These are phyloP conservation scores for Angomonas desouzai DNA, from an alignment of 208 protist species.

Conservation along the genomic window DNA sequence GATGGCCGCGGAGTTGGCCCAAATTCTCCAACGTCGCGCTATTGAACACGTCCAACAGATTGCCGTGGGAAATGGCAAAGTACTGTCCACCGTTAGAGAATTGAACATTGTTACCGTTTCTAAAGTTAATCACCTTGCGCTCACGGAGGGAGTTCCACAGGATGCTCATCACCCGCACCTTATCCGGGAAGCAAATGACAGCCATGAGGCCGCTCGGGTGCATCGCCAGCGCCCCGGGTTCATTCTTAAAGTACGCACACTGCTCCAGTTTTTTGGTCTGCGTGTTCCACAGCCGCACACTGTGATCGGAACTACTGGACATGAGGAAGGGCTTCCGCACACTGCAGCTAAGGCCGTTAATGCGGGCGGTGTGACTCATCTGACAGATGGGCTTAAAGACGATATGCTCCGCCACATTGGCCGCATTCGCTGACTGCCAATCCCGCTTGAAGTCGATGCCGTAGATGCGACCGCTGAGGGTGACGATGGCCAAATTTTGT, in stretches of 20 bases:
- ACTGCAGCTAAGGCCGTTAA: conserved; percentile 91
- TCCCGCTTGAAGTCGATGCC: conserved; percentile 45
- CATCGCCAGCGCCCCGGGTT: conserved; percentile 87
- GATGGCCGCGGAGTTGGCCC: conserved; percentile 92
- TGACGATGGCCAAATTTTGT: conserved; percentile 62
- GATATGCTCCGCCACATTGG: conserved; percentile 19
- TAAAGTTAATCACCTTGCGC: conserved; percentile 85
- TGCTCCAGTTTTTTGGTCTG: conserved; percentile 84
- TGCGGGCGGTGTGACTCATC: conserved; percentile 74
- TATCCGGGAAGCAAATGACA: conserved; percentile 93
- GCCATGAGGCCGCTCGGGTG: conserved; percentile 93
- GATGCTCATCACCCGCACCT: conserved; percentile 93
- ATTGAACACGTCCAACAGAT: conserved; percentile 92
- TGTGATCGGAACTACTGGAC: conserved; percentile 89
- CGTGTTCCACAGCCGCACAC: conserved; percentile 95
- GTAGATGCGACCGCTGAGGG: conserved; percentile 56
- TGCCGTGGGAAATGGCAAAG: conserved; percentile 92
- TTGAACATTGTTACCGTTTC: conserved; percentile 79
- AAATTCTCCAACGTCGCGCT: conserved; percentile 91
- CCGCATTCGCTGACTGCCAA: conserved; percentile 18
- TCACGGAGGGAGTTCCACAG: conserved; percentile 91
- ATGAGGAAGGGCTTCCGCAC: conserved; percentile 94
- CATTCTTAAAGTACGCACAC: conserved; percentile 77
- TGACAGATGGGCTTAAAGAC: conserved; percentile 75
- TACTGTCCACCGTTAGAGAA: conserved; percentile 94